Base-by-base conservation (phyloP, 306 rosid species). In the Gastrolobium bilobum region DNA sequence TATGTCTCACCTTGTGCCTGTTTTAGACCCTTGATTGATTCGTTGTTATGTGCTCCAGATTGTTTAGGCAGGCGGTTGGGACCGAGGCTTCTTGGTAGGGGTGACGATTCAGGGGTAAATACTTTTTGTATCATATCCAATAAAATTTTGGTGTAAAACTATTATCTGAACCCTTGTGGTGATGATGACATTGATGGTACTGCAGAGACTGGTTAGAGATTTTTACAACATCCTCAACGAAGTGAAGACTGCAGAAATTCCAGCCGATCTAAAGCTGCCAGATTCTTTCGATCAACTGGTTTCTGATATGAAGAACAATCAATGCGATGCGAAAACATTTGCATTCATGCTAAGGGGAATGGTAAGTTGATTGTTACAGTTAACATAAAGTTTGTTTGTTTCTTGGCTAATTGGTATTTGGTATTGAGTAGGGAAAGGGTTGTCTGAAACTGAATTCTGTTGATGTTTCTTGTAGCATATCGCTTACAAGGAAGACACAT, bases 41-140 rank as follows among this genome's bases (percentile, higher is more conserved):
- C 56, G 73, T 44, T 79, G 71, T 87, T 80, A 66, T 73, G 68
- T 84, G 69, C 81, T 86, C 72, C 92, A 96, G 99, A 89, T 88
- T 96, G 99, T 84, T 89, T 96, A 87, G 99, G 99, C 61, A 91
- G 99, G 85, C 96, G 98, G 76, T 89, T 93, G 84, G 98, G 99
- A 86, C 99, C 99, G 74, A 88, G 92, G 89, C 87, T 96, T 89
- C 97, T 96, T 56, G 88, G 97, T 67, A 89, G 99, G 88, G 93
- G 71, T 89, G 99, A 93, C 80, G 93, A 93, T 88, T 93, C 99
- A 50, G 97, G 93, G 96, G 99, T 96, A 93, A 89, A 50, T 64
- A 80, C n/a, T 33, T 79, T 67, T 77, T 78, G 26, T 30, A 42
- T 34, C 37, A 15, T 82, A 51, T 59, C 40, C 57, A 53, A 2